Percentiles rank a stretch among this genome's conserved stretches.
These are phyloP conservation scores for Wickerhamiella cacticola DNA, from an alignment of 805 yeast genomes.

Conservation along the genomic window DNA sequence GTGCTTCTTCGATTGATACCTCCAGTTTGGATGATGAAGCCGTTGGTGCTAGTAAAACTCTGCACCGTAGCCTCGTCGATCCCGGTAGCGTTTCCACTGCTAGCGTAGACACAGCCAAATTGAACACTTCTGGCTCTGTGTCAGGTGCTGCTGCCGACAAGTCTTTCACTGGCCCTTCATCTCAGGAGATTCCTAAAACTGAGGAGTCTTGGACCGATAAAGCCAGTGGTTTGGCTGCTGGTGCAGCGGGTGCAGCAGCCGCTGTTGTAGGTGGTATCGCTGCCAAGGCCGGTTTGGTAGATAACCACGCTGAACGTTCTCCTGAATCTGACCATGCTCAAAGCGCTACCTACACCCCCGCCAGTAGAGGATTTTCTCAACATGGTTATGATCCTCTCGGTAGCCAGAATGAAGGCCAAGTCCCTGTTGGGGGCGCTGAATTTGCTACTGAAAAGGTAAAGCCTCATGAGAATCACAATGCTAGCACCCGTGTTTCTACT, in stretches of 20 bases:
- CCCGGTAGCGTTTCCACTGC: conserved; percentile 1
- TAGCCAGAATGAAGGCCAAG: neutral
- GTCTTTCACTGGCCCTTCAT: conserved; percentile 9
- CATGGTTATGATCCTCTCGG: conserved; percentile 1
- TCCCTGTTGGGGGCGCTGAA: neutral
- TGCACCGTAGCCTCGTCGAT: conserved; percentile 2
- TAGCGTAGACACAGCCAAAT: neutral
- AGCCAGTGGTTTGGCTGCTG: conserved; percentile 2
- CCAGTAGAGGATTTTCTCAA: neutral
- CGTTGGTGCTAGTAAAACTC: neutral
- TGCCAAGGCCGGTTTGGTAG: neutral
- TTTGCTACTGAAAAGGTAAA: neutral
- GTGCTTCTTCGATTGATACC: conserved; percentile 4
- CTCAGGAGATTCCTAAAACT: conserved; percentile 2
- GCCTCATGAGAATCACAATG: neutral
- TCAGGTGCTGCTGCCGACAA: neutral
- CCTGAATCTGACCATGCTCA: neutral
- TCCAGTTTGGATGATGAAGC: neutral
- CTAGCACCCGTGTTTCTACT: neutral
- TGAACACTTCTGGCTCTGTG: neutral
- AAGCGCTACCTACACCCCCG: neutral
- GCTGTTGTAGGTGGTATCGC: neutral
- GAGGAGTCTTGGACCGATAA: neutral
- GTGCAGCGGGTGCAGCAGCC: conserved; percentile 4
- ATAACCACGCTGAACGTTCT: neutral